A percentile compares a stretch with the other conserved stretches of the same genome.
Conservation (phyloP, 345 rosid species). For the Lumnitzera littorea region DNA sequence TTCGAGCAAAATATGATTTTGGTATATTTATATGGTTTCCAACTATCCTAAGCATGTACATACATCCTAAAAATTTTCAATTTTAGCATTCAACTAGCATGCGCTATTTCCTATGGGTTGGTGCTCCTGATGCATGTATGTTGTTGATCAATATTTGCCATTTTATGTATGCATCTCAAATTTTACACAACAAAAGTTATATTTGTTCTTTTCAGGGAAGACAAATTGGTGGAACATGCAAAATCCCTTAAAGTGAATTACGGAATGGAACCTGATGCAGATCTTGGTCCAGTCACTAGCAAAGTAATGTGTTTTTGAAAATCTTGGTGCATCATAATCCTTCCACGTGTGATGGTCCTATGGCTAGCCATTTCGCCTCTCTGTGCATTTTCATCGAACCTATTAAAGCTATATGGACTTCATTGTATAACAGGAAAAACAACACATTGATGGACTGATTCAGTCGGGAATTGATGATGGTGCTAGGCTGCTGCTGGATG, state of each 20-base stretch:
- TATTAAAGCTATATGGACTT: conserved; percentile 7
- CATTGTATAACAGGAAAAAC: conserved; percentile 63
- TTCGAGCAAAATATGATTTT: too few species aligned
- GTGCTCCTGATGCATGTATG: too few species aligned
- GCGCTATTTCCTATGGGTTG: too few species aligned
- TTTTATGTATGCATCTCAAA: background rate
- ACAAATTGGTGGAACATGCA: conserved; percentile 63
- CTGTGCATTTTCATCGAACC: too few species aligned
- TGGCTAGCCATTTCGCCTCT: too few species aligned
- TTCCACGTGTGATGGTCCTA: too few species aligned
- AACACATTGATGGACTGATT: conserved; percentile 62
- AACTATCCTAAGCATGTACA: background rate
- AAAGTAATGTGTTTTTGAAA: conserved; percentile 26
- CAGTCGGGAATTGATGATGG: conserved; percentile 82
- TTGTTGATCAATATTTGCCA: too few species aligned
- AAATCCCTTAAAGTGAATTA: conserved; percentile 81
- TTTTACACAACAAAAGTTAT: background rate
- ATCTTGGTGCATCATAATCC: background rate
- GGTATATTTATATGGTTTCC: background rate
- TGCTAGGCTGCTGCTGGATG: conserved; percentile 81
- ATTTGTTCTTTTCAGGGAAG: conserved; percentile 43
- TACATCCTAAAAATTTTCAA: background rate
- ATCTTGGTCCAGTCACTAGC: conserved; percentile 94
- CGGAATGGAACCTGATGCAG: conserved; percentile 80
- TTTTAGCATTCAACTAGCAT: too few species aligned